These are phyloP conservation scores for Tricholoma hemisulphureum DNA, from an alignment of 768 basidiomycete species.

Conservation along the genomic window DNA sequence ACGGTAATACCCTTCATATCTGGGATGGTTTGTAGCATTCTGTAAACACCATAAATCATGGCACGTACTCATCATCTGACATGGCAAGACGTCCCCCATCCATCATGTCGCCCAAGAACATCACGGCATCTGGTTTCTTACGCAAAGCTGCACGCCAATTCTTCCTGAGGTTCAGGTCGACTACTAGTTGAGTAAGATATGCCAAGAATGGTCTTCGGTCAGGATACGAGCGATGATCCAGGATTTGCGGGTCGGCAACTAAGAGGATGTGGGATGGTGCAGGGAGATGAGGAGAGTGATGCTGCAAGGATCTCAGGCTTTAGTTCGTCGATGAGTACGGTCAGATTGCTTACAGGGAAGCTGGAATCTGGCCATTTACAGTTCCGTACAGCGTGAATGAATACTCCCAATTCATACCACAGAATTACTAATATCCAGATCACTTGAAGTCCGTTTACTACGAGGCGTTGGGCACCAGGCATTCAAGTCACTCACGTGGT, in stretches of 20 bases:
- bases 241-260: constrained; percentile 85
- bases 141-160: constrained; percentile 70
- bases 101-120: constrained; percentile 93
- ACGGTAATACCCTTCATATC: constrained; percentile 69
- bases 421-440: constrained; percentile 63
- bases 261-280: constrained; percentile 61
- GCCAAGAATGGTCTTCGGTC: constrained; percentile 53
- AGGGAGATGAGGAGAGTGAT: neutral
- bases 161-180: constrained; percentile 83
- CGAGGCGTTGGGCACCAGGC: constrained; percentile 25
- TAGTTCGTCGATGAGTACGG: neutral
- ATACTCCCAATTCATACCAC: constrained; percentile 70
- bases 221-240: constrained; percentile 74
- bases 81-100: constrained; percentile 74
- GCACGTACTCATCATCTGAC: constrained; percentile 65
- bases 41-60: constrained; percentile 3
- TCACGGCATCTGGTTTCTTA: constrained; percentile 64
- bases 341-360: constrained; percentile 23
- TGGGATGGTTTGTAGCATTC: constrained; percentile 27
- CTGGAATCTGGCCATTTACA: constrained; percentile 64
- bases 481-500: constrained; percentile 4
- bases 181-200: constrained; percentile 59
- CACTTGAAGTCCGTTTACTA: constrained; percentile 48
- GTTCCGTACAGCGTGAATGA: constrained; percentile 41
- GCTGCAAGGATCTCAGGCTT: neutral